Evolutionary conservation across 129 eudicot species (phyloP), one percentile per base, ranked within the genome.

Genomic region (Lactuca saligna): DNA sequence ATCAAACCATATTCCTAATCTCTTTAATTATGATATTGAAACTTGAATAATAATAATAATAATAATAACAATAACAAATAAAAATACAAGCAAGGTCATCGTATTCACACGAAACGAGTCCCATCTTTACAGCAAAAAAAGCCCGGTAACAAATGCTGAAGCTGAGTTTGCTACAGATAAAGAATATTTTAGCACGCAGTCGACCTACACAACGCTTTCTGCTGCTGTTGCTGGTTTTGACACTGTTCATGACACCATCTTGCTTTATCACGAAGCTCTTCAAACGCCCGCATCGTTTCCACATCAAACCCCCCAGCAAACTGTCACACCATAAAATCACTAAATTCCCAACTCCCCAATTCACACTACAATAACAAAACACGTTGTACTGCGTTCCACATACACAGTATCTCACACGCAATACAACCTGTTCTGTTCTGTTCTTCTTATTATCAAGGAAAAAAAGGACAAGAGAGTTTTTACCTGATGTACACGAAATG

Each of bases 251-350:
- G 85, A 63, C 86, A 86, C 56, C 78, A 69, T 32, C 81, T 87
- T 50, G 93, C 91, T 86, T 92, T 88, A 54, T 88, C 98, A 66
- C 96, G 86, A 75, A 92, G 84, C 78, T 92, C 96, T 72, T 86
- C 76, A 31, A 92, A 92, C 2, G 94, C 96, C 72, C 82, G 81
- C 98, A 92, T 92, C 38, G 98, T 88, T 63, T 92, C 98, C 58
- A 65, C 95, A 75, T 92, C 98, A 70, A 92, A 92, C n/a, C 98
- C 98, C 3, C 96, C 95, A 0, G 98, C 98, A 84, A 92, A 92
- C 98, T 92, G 80, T 20, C 62, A 20, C 55, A 20, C 63, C 49
- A 8, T 11, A 46, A 46, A 46, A 42, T 5, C 14, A 42, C 49
- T 8, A 61, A 61, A 8, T 48, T 54, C 9, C 3, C 31, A 51